A percentile compares a stretch with the other conserved stretches of the same genome.
phyloP scores from a whole-genome alignment of 345 rosid species.

The Populus simonii region DNA sequence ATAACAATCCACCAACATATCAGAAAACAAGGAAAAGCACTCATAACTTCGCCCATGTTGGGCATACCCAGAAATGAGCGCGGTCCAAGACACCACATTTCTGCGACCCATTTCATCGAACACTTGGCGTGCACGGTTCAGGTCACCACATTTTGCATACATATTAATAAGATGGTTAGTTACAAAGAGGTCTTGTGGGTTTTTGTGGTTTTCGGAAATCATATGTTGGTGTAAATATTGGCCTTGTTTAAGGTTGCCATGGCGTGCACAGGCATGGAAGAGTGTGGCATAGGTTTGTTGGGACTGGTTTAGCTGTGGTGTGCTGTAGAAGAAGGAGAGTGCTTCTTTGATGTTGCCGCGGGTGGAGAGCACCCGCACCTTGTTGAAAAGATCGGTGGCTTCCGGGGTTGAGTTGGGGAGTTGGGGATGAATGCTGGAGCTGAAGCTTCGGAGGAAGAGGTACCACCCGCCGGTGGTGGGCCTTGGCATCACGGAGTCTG shows the following conservation, averaged over 20 bases:
- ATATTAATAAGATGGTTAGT: constrained; percentile 61
- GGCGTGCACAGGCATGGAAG: constrained; percentile 65
- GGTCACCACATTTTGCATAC: constrained; percentile 60
- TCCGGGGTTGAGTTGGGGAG: background rate
- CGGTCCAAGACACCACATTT: constrained; percentile 80
- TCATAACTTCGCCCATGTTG: constrained; percentile 47
- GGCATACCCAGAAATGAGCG: constrained; percentile 65
- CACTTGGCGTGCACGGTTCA: constrained; percentile 45
- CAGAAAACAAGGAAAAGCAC: constrained; percentile 44
- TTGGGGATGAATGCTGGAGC: background rate
- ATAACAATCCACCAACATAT: constrained; percentile 51
- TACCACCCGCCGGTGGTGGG: constrained; percentile 15
- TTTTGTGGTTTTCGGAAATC: constrained; percentile 24
- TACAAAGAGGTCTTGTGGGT: constrained; percentile 34
- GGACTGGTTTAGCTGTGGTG: constrained; percentile 31
- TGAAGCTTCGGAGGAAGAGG: constrained; percentile 21
- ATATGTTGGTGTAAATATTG: constrained; percentile 51
- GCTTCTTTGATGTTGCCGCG: constrained; percentile 48
- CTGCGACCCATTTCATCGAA: constrained; percentile 65
- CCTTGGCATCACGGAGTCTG: constrained; percentile 15
- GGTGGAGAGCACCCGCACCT: constrained; percentile 30
- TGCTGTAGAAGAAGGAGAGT: constrained; percentile 39
- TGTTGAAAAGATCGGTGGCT: constrained; percentile 20
- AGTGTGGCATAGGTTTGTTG: constrained; percentile 50
- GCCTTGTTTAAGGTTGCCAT: constrained; percentile 51